Evolutionary conservation across 495 filamentous ascomycete genomes (phyloP), one percentile per base, ranked within the genome.

Genomic region (Sabuloglossum arenarium): DNA sequence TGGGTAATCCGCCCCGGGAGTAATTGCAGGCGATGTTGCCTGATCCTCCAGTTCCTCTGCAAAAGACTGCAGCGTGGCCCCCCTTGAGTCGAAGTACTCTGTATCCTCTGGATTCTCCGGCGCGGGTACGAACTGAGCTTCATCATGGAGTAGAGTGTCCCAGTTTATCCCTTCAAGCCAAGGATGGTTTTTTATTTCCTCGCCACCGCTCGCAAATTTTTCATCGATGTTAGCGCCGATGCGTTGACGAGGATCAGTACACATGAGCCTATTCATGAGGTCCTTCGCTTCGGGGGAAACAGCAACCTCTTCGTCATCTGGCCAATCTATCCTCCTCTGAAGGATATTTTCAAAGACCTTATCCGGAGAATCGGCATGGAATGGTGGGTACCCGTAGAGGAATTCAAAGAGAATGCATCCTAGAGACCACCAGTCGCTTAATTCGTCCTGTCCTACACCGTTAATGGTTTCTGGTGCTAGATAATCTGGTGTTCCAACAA

Each of bases 371-470:
- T 73, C 73, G 6, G 86, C 91, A 65, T 98, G 88, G 68, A 98
- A 98, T 23, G 91, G 91, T 0, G 91, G 91, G 68, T 86, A 76
- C 55, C 91, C 84, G 65, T 85, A 97, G 21, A 98, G 71, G 59
- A 94, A 96, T 61, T 98, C 91, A 64, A 96, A 98, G 69, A 97
- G 72, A 58, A 98, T 97, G 62, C 91, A 97, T 1, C 91, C 91
- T 47, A 98, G 71, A 6, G 91, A 97, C 91, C 91, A 98, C 91
- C 91, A 98, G 77, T 98, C 91, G 66, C 91, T 96, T 60, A 88
- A 89, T 65, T 97, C 88, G 65, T 98, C 91, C 68, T 97, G 91
- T 0, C 89, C 87, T 58, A 85, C 77, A 52, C 91, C 91, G 63
- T 86, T 88, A 65, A 98, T 94, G 0, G 91, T 98, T 66, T 98